Conservation (phyloP, 768 basidiomycete species). For the Auricularia auricula-judae region DNA sequence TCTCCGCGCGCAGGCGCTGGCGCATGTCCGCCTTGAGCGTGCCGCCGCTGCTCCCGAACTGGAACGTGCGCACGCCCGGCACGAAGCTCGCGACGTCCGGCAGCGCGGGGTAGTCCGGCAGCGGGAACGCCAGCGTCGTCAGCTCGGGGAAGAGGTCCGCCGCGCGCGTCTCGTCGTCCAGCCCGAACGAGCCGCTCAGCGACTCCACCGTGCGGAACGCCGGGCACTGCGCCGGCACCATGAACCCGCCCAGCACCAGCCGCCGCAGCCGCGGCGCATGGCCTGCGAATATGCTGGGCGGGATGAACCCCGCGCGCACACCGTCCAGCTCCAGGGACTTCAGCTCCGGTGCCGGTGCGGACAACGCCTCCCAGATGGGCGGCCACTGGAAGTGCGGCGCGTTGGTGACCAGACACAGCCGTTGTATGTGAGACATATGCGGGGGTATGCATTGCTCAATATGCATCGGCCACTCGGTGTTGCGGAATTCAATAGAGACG, state of each 20-base stretch:
- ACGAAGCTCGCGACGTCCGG: not conserved
- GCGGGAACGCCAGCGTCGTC: not conserved
- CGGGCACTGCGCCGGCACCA: not conserved
- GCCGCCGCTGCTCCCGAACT: not conserved
- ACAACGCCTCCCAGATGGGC: not conserved
- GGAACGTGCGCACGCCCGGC: not conserved
- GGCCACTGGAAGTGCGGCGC: not conserved
- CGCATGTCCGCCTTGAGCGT: not conserved
- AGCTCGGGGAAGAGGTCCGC: not conserved
- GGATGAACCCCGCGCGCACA: not conserved
- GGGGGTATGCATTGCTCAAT: not conserved
- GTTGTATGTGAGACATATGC: not conserved
- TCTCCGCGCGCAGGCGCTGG: not conserved
- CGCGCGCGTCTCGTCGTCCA: not conserved
- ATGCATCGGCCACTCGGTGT: not conserved
- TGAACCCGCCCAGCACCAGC: not conserved
- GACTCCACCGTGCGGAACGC: not conserved
- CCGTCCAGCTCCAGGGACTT: not conserved
- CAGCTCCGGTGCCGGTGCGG: not conserved
- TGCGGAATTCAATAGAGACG: not conserved
- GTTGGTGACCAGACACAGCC: not conserved
- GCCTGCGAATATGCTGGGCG: not conserved
- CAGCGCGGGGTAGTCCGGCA: not conserved
- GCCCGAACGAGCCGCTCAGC: not conserved
- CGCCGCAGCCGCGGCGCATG: not conserved